A percentile compares a stretch with the other conserved stretches of the same genome.
Conservation (phyloP, 257 asterid species). For the Forsythia suspensa region DNA sequence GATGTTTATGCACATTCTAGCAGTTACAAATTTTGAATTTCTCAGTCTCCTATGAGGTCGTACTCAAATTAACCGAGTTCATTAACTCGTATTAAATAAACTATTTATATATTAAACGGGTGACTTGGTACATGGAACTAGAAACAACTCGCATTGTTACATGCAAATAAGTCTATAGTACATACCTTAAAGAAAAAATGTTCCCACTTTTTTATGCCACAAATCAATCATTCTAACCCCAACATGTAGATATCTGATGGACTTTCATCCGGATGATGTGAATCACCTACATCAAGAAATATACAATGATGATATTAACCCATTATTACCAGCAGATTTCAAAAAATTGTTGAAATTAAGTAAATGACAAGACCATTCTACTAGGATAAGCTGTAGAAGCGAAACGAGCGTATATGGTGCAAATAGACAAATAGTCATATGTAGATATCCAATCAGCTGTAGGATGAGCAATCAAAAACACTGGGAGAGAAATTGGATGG, state of each 20-base stretch:
- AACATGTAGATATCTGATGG: neutral
- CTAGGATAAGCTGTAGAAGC: neutral
- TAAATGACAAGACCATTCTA: neutral
- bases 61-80: neutral
- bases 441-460: neutral
- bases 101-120: no score
- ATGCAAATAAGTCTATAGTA: neutral
- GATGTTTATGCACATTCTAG: no score
- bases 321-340: neutral
- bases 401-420: neutral
- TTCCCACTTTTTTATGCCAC: neutral
- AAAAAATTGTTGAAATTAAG: neutral
- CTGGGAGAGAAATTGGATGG: neutral
- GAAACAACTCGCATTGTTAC: neutral
- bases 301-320: neutral
- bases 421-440: conserved; percentile 15
- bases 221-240: neutral
- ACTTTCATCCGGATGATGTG: neutral
- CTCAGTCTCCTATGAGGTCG: no score
- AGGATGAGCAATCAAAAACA: neutral
- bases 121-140: neutral
- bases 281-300: conserved; percentile 8
- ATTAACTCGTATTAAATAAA: neutral
- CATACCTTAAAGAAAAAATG: neutral
- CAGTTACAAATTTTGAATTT: no score